These are phyloP conservation scores for Diaporthe ilicicola DNA, from an alignment of 2,329 filamentous ascomycete genomes.

Conservation along the genomic window DNA sequence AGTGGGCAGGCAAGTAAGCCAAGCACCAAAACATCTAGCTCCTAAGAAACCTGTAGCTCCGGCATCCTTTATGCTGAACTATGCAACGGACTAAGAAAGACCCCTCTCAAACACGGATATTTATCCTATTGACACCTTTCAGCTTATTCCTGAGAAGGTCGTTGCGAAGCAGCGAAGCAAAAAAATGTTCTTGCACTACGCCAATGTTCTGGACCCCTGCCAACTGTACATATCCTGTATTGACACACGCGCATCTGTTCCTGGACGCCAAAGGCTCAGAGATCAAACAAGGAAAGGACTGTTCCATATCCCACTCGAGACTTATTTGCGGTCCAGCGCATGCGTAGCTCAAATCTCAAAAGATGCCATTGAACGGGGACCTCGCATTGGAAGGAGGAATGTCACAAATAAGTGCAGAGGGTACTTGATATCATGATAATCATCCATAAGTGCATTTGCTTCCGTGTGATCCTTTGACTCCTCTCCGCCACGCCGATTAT, in stretches of 20 bases:
- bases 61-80: no score
- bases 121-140: no score
- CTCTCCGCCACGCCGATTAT: slow-evolving; percentile 18
- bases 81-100: no score
- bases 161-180: no score
- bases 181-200: no score
- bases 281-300: background rate
- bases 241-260: background rate
- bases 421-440: slow-evolving; percentile 2
- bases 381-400: background rate
- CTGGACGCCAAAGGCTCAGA: background rate
- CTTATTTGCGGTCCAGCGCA: background rate
- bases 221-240: no score
- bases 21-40: background rate
- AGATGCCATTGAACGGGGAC: background rate
- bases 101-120: no score
- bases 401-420: background rate
- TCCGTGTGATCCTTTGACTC: slow-evolving; percentile 25
- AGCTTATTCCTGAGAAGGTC: no score
- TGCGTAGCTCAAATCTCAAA: background rate
- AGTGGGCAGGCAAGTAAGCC: background rate
- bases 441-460: slow-evolving; percentile 24
- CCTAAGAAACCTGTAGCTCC: no score
- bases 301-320: background rate
- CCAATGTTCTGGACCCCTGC: no score